Evolutionary conservation across 192 early-diverging fungal species (phyloP).

Genomic region (Chytriomyces hyalinus): DNA sequence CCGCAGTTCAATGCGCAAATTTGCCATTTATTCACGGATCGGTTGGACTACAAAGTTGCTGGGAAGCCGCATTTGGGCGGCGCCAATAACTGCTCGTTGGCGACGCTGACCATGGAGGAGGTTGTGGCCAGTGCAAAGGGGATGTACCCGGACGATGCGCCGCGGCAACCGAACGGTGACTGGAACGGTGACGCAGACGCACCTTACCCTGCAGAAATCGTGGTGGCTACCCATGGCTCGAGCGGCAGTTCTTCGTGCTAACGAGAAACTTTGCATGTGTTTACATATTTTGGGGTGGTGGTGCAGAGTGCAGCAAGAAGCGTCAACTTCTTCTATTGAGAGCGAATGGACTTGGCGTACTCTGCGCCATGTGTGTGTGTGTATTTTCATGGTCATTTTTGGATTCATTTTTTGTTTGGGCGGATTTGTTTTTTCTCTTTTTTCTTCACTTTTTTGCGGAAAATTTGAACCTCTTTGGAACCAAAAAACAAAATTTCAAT

Average conservation of each 20-base stretch:
- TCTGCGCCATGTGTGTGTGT: no score
- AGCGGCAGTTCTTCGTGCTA: background rate
- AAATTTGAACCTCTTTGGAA: no score
- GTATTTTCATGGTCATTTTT: no score
- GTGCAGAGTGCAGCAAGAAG: no score
- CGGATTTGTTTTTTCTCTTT: no score
- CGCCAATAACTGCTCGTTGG: slow-evolving; percentile 11
- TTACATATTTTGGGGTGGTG: no score
- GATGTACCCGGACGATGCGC: background rate
- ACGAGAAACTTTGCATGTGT: no score
- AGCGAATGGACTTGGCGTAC: no score
- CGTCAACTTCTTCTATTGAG: no score
- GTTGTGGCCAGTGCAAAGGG: slow-evolving; percentile 33
- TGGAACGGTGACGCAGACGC: background rate
- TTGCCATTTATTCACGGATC: slow-evolving; percentile 55
- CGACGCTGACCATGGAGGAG: slow-evolving; percentile 33
- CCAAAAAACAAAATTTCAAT: no score
- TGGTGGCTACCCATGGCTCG: background rate
- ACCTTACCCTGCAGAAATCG: slow-evolving; percentile 27
- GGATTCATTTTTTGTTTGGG: no score
- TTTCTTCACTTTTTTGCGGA: no score
- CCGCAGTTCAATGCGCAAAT: slow-evolving; percentile 62
- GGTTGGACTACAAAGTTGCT: slow-evolving; percentile 62
- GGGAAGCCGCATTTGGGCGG: slow-evolving; percentile 49
- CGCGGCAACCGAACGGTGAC: background rate